phyloP scores from a whole-genome alignment of 306 rosid genomes.

The Trifolium repens region DNA sequence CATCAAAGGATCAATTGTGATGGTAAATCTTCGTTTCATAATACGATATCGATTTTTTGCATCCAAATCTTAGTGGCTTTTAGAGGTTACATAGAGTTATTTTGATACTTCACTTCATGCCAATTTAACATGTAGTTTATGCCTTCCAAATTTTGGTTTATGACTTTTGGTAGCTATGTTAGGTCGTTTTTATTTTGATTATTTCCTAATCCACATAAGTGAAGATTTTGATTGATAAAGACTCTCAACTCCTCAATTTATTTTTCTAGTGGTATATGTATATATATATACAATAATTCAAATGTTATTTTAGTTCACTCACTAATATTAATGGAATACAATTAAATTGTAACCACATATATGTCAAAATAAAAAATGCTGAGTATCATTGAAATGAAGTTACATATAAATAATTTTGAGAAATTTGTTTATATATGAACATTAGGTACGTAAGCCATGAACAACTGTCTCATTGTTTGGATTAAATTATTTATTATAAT shows the following conservation, averaged over 20 bases:
- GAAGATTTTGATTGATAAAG: conserved; percentile 35
- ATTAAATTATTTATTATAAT: background rate
- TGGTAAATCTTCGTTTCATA: conserved; percentile 7
- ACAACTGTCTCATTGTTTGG: background rate
- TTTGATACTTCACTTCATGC: conserved; percentile 1
- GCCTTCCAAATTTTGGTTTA: conserved; percentile 25
- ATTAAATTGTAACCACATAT: background rate
- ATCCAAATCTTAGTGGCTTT: conserved; percentile 43
- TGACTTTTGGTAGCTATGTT: conserved; percentile 50
- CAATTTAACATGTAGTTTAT: conserved; percentile 11
- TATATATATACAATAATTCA: background rate
- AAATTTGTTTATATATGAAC: background rate
- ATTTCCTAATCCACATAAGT: conserved; percentile 32
- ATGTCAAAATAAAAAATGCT: background rate
- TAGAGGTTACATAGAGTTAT: conserved; percentile 46
- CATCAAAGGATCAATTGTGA: background rate
- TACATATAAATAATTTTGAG: background rate
- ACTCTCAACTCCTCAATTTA: conserved; percentile 1
- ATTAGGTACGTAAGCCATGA: conserved; percentile 8
- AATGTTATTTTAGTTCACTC: background rate
- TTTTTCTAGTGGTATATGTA: background rate
- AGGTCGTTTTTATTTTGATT: conserved; percentile 28
- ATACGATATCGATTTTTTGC: conserved; percentile 32
- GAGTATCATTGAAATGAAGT: background rate
- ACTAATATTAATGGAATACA: background rate